phyloP scores from a whole-genome alignment of 208 protist genomes.

The Leishmania martiniquensis region DNA sequence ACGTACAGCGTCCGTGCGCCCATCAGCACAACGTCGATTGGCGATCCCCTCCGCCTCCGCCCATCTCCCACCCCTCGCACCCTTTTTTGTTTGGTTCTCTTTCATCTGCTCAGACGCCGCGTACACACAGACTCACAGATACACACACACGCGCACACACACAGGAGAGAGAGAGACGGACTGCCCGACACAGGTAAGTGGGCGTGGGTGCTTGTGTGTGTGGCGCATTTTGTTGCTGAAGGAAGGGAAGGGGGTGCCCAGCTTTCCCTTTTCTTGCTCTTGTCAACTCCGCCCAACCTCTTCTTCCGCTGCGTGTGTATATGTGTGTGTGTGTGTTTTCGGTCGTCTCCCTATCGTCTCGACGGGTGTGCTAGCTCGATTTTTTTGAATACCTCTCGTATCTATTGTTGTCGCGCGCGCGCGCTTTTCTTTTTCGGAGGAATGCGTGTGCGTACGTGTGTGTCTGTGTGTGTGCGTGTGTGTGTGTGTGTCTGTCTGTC shows the following conservation, averaged over 20 bases:
- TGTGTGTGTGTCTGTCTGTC: neutral
- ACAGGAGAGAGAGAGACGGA: no score
- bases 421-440: constrained; percentile 10
- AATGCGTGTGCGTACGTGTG: no score
- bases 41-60: neutral
- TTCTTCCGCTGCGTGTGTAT: neutral
- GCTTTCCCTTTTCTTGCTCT: neutral
- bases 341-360: no score
- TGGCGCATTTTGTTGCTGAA: no score
- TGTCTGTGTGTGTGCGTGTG: neutral
- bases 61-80: neutral
- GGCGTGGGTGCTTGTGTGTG: neutral
- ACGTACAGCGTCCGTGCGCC: neutral
- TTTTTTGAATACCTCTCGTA: no score
- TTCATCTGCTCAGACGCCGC: neutral
- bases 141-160: no score
- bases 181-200: no score
- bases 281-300: neutral
- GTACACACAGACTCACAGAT: no score
- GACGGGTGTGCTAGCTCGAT: no score
- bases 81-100: neutral
- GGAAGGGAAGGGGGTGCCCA: no score
- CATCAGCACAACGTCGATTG: neutral
- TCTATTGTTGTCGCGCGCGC: neutral
- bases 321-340: no score